A percentile compares a stretch with the other conserved stretches of the same genome.
These are phyloP conservation scores for Aspergillus niger DNA, from an alignment of 2,329 filamentous ascomycete species.

Conservation along the genomic window DNA sequence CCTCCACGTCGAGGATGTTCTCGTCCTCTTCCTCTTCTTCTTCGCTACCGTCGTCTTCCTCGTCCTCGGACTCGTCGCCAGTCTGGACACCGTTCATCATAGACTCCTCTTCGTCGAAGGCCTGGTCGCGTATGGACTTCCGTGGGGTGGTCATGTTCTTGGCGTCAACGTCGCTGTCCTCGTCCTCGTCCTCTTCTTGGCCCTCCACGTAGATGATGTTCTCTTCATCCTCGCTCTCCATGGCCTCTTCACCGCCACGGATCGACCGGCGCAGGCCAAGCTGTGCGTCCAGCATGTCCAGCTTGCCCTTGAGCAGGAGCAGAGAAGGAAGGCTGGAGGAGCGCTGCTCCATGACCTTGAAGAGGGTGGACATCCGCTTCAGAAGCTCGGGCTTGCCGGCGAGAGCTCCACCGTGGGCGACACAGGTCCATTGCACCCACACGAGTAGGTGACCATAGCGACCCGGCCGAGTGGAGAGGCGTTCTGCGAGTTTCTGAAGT, in stretches of 20 bases:
- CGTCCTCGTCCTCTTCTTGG: slow-evolving; percentile 61
- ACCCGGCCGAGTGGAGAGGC: slow-evolving; percentile 83
- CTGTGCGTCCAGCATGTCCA: slow-evolving; percentile 91
- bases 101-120: slow-evolving; percentile 46
- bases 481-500: slow-evolving; percentile 80
- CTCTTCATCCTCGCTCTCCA: slow-evolving; percentile 63
- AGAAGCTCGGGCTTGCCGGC: slow-evolving; percentile 83
- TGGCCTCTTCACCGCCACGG: slow-evolving; percentile 51
- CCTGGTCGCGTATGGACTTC: slow-evolving; percentile 40
- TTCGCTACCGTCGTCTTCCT: slow-evolving; percentile 63
- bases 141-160: slow-evolving; percentile 31
- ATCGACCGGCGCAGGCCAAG: slow-evolving; percentile 75
- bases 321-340: slow-evolving; percentile 79
- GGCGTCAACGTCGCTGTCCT: slow-evolving; percentile 36
- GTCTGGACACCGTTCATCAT: slow-evolving; percentile 43
- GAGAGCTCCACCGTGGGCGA: slow-evolving; percentile 88
- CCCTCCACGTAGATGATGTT: slow-evolving; percentile 86
- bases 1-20: slow-evolving; percentile 48
- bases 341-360: slow-evolving; percentile 84
- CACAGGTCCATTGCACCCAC: slow-evolving; percentile 94
- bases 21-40: slow-evolving; percentile 45
- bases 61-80: slow-evolving; percentile 46
- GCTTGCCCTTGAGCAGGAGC: slow-evolving; percentile 86
- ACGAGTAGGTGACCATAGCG: slow-evolving; percentile 86
- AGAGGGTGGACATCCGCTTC: slow-evolving; percentile 73